Conservation (phyloP, 2,329 filamentous ascomycete genomes). For the Cladorrhinum sp. region DNA sequence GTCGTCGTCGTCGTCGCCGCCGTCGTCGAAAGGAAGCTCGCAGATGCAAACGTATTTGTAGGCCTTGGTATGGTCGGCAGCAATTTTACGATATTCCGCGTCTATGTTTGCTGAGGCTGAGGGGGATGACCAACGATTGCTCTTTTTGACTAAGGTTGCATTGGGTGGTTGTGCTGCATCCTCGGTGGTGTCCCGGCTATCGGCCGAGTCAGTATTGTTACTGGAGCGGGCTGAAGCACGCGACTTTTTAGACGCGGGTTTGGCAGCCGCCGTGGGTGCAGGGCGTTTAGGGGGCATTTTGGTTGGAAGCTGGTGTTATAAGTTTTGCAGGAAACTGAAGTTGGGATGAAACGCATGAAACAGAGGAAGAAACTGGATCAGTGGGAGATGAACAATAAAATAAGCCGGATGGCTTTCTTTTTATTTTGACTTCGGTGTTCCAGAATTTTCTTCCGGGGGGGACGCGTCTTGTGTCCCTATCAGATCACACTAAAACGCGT, state of each 20-base stretch:
- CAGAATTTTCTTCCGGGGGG: no score
- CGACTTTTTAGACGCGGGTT: constrained; percentile 14
- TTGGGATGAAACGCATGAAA: neutral
- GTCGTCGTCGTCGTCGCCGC: constrained; percentile 1
- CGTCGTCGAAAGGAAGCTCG: constrained; percentile 14
- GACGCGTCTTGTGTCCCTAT: no score
- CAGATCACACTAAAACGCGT: no score
- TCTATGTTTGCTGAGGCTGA: constrained; percentile 22
- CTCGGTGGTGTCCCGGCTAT: neutral
- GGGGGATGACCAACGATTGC: constrained; percentile 18
- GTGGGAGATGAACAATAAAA: no score
- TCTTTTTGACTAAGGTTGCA: neutral
- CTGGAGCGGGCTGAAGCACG: constrained; percentile 10
- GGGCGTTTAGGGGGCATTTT: constrained; percentile 17
- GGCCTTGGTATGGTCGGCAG: constrained; percentile 8
- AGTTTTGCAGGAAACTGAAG: neutral
- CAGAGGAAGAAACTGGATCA: no score
- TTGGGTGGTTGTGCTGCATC: neutral
- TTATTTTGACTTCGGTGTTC: no score
- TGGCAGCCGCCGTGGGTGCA: neutral
- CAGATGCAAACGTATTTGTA: constrained; percentile 22
- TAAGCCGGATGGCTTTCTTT: no score
- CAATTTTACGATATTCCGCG: constrained; percentile 7
- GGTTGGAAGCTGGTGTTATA: neutral
- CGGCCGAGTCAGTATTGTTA: neutral